Conservation (phyloP, 495 filamentous ascomycete species). For the Penicillium pulvis region DNA sequence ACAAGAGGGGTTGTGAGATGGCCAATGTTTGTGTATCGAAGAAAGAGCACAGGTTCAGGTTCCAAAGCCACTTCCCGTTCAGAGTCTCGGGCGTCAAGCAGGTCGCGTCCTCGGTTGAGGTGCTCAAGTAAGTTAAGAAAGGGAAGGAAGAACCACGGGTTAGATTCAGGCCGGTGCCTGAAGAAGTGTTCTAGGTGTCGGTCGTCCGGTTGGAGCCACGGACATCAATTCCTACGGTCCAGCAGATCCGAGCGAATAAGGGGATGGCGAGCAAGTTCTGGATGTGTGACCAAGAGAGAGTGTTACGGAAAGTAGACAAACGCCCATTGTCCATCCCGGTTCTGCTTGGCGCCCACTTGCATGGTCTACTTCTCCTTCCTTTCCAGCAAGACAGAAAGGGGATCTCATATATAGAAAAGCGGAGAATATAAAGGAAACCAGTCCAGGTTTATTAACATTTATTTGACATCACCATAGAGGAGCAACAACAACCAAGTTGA, state of each 20-base stretch:
- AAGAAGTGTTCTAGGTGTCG: conserved; percentile 25
- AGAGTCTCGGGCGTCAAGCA: conserved; percentile 21
- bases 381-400: background rate
- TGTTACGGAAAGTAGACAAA: conserved; percentile 5
- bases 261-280: conserved; percentile 5
- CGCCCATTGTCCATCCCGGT: conserved; percentile 5
- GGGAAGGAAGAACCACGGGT: conserved; percentile 23
- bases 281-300: conserved; percentile 13
- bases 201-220: conserved; percentile 27
- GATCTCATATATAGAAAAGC: background rate
- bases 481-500: conserved; percentile 4
- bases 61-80: background rate
- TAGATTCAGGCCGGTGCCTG: conserved; percentile 23
- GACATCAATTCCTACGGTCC: conserved; percentile 36
- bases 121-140: conserved; percentile 2
- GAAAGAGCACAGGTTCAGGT: background rate
- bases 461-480: conserved; percentile 18
- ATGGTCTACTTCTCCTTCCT: conserved; percentile 3
- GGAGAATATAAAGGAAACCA: background rate
- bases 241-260: conserved; percentile 34
- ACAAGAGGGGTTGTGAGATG: background rate
- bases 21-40: background rate
- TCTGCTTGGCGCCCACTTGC: background rate
- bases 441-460: background rate
- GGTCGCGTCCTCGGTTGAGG: conserved; percentile 4